Percentiles rank a stretch among this genome's conserved stretches.
These are phyloP conservation scores for Mycena maculata DNA, from an alignment of 768 basidiomycete genomes.

Conservation along the genomic window DNA sequence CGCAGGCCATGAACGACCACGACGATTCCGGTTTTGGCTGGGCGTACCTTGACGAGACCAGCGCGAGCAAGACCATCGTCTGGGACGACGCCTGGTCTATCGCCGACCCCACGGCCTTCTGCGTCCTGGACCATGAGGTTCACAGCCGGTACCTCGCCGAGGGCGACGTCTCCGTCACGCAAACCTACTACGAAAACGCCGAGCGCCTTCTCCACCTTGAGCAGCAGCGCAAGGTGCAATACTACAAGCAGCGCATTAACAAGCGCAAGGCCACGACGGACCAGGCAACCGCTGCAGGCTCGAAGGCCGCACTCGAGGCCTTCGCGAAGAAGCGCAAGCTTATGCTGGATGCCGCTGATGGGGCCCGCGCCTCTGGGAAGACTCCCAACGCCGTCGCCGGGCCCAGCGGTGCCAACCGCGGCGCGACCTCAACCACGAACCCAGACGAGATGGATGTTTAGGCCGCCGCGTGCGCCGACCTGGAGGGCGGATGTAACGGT, in stretches of 20 bases:
- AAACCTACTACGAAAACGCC: not conserved
- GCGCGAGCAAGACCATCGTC: not conserved
- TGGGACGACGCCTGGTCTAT: too few relatives aligned
- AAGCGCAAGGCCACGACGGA: not conserved
- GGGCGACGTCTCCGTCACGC: not conserved
- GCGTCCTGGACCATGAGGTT: not conserved
- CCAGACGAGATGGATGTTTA: too few relatives aligned
- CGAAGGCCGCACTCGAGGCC: too few relatives aligned
- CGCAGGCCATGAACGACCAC: not conserved
- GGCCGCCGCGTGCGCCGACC: not conserved
- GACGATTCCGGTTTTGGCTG: not conserved
- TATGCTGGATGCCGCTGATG: not conserved
- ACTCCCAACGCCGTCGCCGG: not conserved
- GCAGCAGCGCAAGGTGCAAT: not conserved
- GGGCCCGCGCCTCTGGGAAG: not conserved
- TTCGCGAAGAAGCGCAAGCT: not conserved
- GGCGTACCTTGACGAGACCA: not conserved
- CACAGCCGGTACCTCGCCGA: not conserved
- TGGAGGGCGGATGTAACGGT: constrained; percentile 6
- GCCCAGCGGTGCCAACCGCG: not conserved
- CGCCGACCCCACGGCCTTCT: not conserved
- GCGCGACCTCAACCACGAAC: not conserved
- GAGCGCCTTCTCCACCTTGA: not conserved
- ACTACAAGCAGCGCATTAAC: not conserved
- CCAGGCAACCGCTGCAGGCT: not conserved